Evolutionary conservation across 495 filamentous ascomycete species (phyloP).

Genomic region (Neurospora cerealis): DNA sequence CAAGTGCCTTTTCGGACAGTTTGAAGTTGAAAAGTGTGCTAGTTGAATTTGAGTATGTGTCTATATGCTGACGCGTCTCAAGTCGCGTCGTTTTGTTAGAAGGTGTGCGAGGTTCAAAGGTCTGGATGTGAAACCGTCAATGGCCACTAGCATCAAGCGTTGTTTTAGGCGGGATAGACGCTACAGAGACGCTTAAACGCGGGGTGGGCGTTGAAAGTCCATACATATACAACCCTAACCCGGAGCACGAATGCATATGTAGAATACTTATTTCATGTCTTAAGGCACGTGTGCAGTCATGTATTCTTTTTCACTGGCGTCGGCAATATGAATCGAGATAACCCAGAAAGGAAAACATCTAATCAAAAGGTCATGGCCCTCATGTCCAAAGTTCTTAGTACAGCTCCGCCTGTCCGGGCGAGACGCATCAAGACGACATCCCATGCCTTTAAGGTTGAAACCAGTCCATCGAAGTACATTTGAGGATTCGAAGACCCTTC

Average conservation of each 20-base stretch:
- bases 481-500: neutral
- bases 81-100: neutral
- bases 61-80: neutral
- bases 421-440: neutral
- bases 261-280: neutral
- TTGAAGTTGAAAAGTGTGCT: neutral
- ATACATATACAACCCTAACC: neutral
- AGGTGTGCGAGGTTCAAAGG: neutral
- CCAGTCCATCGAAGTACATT: neutral
- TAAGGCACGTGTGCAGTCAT: neutral
- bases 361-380: neutral
- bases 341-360: neutral
- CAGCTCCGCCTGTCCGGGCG: neutral
- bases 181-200: neutral
- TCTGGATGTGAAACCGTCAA: neutral
- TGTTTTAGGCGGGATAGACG: neutral
- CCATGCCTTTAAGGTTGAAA: neutral
- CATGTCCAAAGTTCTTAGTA: neutral
- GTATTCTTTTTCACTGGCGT: neutral
- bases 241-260: neutral
- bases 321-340: neutral
- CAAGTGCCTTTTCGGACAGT: conserved; percentile 46
- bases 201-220: neutral
- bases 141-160: neutral
- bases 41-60: neutral